Conservation (phyloP, 331 rosid genomes). For the Malus hybrid region DNA sequence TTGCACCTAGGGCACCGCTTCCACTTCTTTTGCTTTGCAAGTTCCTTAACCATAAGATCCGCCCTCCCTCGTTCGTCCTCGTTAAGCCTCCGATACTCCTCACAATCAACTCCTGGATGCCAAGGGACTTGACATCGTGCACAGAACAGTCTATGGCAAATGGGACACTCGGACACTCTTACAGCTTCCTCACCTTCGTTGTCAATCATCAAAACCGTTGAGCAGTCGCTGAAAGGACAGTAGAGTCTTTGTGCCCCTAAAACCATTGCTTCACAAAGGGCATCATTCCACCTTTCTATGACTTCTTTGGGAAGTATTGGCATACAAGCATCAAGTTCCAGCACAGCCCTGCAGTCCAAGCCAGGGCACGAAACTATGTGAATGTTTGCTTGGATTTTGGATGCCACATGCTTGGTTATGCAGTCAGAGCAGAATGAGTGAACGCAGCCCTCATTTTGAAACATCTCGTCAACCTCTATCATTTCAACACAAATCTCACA, state of each 20-base stretch:
- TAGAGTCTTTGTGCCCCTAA: slow-evolving; percentile 16
- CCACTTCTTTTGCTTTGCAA: slow-evolving; percentile 48
- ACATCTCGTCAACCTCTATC: slow-evolving; percentile 22
- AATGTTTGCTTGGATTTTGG: slow-evolving; percentile 24
- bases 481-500: slow-evolving; percentile 60
- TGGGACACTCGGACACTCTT: slow-evolving; percentile 48
- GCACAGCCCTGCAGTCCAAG: slow-evolving; percentile 26
- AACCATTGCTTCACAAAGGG: slow-evolving; percentile 32
- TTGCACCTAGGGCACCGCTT: slow-evolving; percentile 57
- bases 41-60: slow-evolving; percentile 37
- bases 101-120: slow-evolving; percentile 55
- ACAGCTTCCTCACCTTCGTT: slow-evolving; percentile 2
- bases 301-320: slow-evolving; percentile 35
- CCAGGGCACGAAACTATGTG: slow-evolving; percentile 38
- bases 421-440: slow-evolving; percentile 65
- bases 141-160: slow-evolving; percentile 64
- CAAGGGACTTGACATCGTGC: slow-evolving; percentile 47
- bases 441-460: slow-evolving; percentile 19
- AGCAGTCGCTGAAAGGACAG: slow-evolving; percentile 64
- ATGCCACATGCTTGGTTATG: slow-evolving; percentile 35
- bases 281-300: slow-evolving; percentile 44
- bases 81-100: slow-evolving; percentile 29
- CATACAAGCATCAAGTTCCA: slow-evolving; percentile 37
- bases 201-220: slow-evolving; percentile 35
- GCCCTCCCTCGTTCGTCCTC: slow-evolving; percentile 39